Conservation (phyloP, 352 stramenopile genomes). For the Globisporangium yorkense region DNA sequence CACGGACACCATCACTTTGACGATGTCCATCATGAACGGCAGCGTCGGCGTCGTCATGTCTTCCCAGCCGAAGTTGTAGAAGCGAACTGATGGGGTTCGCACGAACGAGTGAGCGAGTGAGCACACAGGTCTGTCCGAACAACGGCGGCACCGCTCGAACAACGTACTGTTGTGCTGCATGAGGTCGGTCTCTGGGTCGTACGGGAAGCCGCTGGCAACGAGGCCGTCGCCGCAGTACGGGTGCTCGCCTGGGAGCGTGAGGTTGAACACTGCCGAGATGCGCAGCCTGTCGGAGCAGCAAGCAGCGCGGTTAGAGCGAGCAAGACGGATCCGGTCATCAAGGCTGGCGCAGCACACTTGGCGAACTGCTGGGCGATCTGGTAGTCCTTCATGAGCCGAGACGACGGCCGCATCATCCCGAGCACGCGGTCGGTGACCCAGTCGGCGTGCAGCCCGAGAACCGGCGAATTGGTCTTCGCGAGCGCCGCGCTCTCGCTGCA, state of each 20-base stretch:
- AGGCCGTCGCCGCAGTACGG: conserved; percentile 87
- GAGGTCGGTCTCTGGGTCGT: conserved; percentile 83
- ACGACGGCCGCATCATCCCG: conserved; percentile 88
- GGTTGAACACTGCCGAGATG: conserved; percentile 86
- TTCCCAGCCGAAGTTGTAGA: conserved; percentile 91
- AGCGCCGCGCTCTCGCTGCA: conserved; percentile 78
- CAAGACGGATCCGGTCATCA: not conserved
- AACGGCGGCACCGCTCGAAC: not conserved
- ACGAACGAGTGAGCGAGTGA: not conserved
- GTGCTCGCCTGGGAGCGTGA: conserved; percentile 89
- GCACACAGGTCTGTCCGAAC: not conserved
- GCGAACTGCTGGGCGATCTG: conserved; percentile 77
- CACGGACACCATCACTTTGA: conserved; percentile 77
- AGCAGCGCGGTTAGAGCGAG: not conserved
- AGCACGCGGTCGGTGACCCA: conserved; percentile 84
- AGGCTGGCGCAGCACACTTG: conserved; percentile 26
- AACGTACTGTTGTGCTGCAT: conserved; percentile 80
- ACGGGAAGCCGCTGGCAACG: conserved; percentile 74
- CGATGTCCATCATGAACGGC: conserved; percentile 84
- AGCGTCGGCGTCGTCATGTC: conserved; percentile 89
- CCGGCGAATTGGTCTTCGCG: conserved; percentile 63
- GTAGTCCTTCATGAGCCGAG: conserved; percentile 77
- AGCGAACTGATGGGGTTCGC: conserved; percentile 45
- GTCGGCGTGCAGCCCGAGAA: conserved; percentile 81
- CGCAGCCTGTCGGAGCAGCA: conserved; percentile 31